phyloP scores from a whole-genome alignment of 163 green algal species.

The Coccomyxa subellipsoidea region DNA sequence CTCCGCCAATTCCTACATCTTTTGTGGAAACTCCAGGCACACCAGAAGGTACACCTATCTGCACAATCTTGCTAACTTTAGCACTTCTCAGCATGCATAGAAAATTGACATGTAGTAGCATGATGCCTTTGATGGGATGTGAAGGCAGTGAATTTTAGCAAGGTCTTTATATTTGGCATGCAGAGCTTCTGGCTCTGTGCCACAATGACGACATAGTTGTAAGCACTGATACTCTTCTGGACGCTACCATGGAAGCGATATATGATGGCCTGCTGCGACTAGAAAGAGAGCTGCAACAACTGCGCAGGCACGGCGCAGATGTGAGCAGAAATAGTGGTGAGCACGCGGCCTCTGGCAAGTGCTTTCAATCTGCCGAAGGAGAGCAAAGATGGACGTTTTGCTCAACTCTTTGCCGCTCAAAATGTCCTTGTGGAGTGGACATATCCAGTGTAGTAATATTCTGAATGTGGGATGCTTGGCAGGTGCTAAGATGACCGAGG shows the following conservation, averaged over 20 bases:
- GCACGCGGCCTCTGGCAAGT: too few species aligned
- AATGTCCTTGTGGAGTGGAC: too few species aligned
- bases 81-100: too few species aligned
- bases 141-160: too few species aligned
- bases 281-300: not conserved
- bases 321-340: not conserved
- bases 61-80: too few species aligned
- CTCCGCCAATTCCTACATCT: slow-evolving; percentile 5
- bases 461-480: not conserved
- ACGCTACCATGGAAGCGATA: not conserved
- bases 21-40: not conserved
- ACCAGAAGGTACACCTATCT: not conserved
- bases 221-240: not conserved
- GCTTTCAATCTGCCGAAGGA: too few species aligned
- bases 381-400: too few species aligned
- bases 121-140: too few species aligned
- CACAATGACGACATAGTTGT: not conserved
- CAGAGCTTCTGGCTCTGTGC: not conserved
- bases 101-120: too few species aligned
- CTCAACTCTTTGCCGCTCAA: too few species aligned
- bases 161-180: too few species aligned
- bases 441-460: too few species aligned
- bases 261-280: not conserved
- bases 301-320: not conserved
- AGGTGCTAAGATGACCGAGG: not conserved